phyloP scores from a whole-genome alignment of 2,329 filamentous ascomycete genomes.

The Monosporascus sp. region DNA sequence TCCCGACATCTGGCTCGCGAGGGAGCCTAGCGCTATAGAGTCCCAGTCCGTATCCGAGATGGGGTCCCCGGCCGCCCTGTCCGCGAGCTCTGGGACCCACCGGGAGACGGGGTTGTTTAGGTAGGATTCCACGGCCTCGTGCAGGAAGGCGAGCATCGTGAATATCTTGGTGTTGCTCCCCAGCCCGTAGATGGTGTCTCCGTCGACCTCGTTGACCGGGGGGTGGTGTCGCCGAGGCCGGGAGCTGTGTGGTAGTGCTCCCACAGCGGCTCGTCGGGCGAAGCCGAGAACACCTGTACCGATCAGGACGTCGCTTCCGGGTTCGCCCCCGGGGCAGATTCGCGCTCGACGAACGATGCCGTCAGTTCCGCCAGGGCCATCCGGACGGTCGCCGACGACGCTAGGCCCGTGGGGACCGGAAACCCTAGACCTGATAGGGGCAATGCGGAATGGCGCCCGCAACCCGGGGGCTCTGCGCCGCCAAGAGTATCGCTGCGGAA shows the following conservation, averaged over 20 bases:
- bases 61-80: constrained; percentile 16
- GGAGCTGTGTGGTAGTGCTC: constrained; percentile 25
- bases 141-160: constrained; percentile 25
- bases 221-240: constrained; percentile 7
- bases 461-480: constrained; percentile 4
- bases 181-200: constrained; percentile 24
- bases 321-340: constrained; percentile 18
- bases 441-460: constrained; percentile 24
- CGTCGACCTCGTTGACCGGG: constrained; percentile 19
- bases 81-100: constrained; percentile 22
- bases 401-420: constrained; percentile 26
- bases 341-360: constrained; percentile 21
- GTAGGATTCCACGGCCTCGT: constrained; percentile 21
- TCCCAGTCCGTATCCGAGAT: constrained; percentile 19
- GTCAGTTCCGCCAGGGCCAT: constrained; percentile 26
- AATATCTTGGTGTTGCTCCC: constrained; percentile 29
- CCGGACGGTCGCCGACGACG: constrained; percentile 21
- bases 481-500: neutral
- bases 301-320: constrained; percentile 31
- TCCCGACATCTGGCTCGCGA: constrained; percentile 26
- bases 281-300: constrained; percentile 25
- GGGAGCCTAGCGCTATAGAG: constrained; percentile 21
- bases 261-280: constrained; percentile 18
- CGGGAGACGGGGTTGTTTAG: constrained; percentile 25
- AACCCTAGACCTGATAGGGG: constrained; percentile 30